Base-by-base conservation (phyloP, 1,139 yeast species). In the Suhomyces chickasaworum region DNA sequence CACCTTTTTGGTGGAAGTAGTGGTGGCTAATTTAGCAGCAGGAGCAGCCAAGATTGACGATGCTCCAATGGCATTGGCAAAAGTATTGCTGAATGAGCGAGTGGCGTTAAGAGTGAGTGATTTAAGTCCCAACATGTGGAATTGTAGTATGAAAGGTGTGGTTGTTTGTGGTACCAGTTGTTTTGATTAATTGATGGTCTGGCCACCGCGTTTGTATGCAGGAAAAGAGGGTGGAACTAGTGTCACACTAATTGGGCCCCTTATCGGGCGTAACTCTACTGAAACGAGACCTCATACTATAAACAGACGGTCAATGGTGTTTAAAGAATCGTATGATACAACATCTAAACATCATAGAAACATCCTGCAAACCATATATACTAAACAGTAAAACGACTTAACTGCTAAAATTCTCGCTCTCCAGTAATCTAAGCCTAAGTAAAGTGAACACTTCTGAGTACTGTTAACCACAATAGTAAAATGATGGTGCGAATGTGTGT, bases 1-100 rank as follows among this genome's bases (percentile, higher is more conserved):
- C 15, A 37, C 22, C 39, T 51, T 54, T 33, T 44, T 53, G 7
- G 50, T 47, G 17, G 30, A 35, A 23, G 43, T 35, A 20, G 39
- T 41, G n/a, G n/a, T 10, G 29, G n/a, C 33, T n/a, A n/a, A n/a
- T n/a, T 27, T 41, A 8, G 41, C 41, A 32, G 42, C 43, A n/a
- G 31, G 27, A 4, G 49, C 49, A 7, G 33, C 25, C 27, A 41
- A 27, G 9, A 42, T 7, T n/a, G 29, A 21, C 30, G 42, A 36
- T 8, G 35, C 30, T 7, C 32, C 35, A 23, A 47, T 17, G 13
- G 45, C 35, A 4, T 22, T 17, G 2, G 39, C 32, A 22, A 37
- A n/a, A 8, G 46, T n/a, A 12, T 30, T 13, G 25, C 38, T 37
- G 16, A 46, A n/a, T 6, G 44, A 16, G 21, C 45, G 45, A 7